Evolutionary conservation across 1,139 yeast genomes (phyloP).

Genomic region (Lodderomyces parapsilosis): DNA sequence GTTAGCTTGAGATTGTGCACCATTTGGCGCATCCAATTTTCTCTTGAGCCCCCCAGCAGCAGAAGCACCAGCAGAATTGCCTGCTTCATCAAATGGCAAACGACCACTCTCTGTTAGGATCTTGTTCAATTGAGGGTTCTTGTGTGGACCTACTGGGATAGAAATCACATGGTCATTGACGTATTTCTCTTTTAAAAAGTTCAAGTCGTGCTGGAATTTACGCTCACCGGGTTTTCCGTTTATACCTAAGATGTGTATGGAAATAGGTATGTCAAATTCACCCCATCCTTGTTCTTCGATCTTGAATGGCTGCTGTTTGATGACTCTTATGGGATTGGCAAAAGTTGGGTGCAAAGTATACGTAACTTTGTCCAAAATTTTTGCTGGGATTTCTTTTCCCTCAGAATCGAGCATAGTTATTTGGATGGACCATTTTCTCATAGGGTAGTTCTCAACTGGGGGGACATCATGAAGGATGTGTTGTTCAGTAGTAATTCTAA

Average conservation of each 20-base stretch:
- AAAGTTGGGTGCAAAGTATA: conserved; percentile 95
- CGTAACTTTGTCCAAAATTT: conserved; percentile 86
- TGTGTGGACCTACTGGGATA: conserved; percentile 62
- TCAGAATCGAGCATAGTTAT: conserved; percentile 72
- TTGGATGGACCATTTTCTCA: conserved; percentile 89
- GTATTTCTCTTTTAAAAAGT: conserved; percentile 76
- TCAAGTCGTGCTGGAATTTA: conserved; percentile 83
- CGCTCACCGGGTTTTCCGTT: conserved; percentile 85
- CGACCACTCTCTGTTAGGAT: conserved; percentile 80
- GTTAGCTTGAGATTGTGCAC: conserved; percentile 8
- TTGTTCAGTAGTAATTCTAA: conserved; percentile 86
- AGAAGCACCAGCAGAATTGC: conserved; percentile 10
- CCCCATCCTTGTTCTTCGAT: conserved; percentile 99
- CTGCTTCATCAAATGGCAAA: conserved; percentile 52
- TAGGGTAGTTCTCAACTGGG: conserved; percentile 90
- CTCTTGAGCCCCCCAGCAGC: conserved; percentile 11
- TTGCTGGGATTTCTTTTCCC: conserved; percentile 86
- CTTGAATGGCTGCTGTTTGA: conserved; percentile 84
- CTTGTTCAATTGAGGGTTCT: conserved; percentile 65
- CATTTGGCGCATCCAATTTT: conserved; percentile 16
- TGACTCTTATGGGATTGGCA: conserved; percentile 77
- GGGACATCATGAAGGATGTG: conserved; percentile 81
- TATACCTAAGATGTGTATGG: conserved; percentile 62
- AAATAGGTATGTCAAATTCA: conserved; percentile 86
- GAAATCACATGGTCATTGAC: conserved; percentile 73